These are phyloP conservation scores for Mycena vulgaris DNA, from an alignment of 768 basidiomycete genomes.

Conservation along the genomic window DNA sequence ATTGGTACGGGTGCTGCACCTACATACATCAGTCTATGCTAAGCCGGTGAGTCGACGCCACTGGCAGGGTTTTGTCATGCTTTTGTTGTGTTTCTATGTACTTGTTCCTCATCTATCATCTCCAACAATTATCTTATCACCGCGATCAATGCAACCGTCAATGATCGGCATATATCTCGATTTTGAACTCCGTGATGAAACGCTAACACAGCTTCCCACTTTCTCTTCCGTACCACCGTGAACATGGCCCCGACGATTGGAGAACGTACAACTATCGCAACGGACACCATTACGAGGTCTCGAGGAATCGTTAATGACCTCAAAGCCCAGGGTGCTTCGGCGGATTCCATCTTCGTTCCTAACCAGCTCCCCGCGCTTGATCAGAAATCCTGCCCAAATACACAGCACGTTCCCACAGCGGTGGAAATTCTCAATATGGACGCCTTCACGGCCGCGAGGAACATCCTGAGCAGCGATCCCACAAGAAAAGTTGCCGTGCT, in stretches of 20 bases:
- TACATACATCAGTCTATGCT: too few species aligned
- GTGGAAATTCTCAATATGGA: conserved; percentile 54
- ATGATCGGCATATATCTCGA: too few species aligned
- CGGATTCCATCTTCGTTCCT: conserved; percentile 46
- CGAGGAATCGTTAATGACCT: conserved; percentile 45
- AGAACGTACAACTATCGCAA: conserved; percentile 18
- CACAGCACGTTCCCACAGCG: conserved; percentile 30
- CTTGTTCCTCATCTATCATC: too few species aligned
- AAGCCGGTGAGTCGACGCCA: too few species aligned
- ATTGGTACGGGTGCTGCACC: too few species aligned
- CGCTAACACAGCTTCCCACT: conserved; percentile 12
- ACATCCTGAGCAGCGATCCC: conserved; percentile 46
- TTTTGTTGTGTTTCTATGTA: too few species aligned
- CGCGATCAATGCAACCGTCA: background rate
- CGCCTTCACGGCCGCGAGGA: conserved; percentile 54
- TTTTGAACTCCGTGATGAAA: background rate
- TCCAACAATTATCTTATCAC: too few species aligned
- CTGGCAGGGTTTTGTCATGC: too few species aligned
- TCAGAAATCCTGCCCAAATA: conserved; percentile 30
- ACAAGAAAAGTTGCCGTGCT: conserved; percentile 53
- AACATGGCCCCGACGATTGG: conserved; percentile 10
- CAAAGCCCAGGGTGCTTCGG: conserved; percentile 48
- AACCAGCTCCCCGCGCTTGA: conserved; percentile 48
- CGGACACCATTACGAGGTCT: conserved; percentile 33
- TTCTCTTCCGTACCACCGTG: conserved; percentile 17